These are phyloP conservation scores for Sarocladium kiliense DNA, from an alignment of 2,329 filamentous ascomycete genomes.

Conservation along the genomic window DNA sequence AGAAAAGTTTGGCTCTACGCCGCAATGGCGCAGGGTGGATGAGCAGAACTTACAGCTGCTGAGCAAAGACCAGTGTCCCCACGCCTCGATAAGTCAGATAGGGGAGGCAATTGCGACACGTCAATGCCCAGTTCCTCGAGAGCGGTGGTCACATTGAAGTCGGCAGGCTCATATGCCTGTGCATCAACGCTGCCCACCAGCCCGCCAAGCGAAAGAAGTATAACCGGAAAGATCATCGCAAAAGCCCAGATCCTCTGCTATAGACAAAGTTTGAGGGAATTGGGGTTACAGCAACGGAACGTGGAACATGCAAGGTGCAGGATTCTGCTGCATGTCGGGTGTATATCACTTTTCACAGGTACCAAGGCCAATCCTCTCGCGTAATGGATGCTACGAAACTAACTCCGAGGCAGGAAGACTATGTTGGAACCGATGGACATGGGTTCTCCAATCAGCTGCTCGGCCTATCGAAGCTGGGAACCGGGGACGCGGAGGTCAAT, in stretches of 20 bases:
- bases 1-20: background rate
- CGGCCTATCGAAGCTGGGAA: background rate
- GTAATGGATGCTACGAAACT: background rate
- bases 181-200: background rate
- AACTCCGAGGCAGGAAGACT: too few species aligned
- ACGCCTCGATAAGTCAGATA: background rate
- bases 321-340: background rate
- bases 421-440: too few species aligned
- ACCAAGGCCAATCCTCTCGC: background rate
- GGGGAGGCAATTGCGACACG: constrained; percentile 11
- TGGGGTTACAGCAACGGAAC: background rate
- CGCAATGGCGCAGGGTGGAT: background rate
- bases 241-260: background rate
- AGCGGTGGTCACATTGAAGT: constrained; percentile 14
- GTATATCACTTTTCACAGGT: background rate
- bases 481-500: background rate
- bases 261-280: background rate
- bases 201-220: constrained; percentile 1
- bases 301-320: background rate
- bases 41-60: background rate
- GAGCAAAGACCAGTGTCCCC: background rate
- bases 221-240: constrained; percentile 6
- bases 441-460: background rate
- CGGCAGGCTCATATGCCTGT: constrained; percentile 10
- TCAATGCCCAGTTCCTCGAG: constrained; percentile 14